These are phyloP conservation scores for Sarocladium oryzae DNA, from an alignment of 2,329 filamentous ascomycete species.

Conservation along the genomic window DNA sequence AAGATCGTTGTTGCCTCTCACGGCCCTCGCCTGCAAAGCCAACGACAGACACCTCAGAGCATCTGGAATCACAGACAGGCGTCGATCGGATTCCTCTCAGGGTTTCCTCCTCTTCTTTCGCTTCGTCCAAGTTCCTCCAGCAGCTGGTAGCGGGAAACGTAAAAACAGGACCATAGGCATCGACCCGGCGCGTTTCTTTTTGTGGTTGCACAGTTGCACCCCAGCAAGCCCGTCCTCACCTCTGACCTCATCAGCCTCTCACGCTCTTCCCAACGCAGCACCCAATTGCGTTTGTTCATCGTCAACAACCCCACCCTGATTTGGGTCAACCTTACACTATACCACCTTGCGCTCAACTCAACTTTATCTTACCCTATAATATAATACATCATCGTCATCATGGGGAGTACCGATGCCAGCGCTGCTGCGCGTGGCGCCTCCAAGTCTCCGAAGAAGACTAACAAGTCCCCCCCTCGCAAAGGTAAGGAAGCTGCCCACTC, in stretches of 20 bases:
- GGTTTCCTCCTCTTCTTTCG: not conserved
- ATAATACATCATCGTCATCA: slow-evolving; percentile 43
- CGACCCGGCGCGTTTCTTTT: slow-evolving; percentile 1
- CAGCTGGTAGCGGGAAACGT: not conserved
- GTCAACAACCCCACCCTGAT: slow-evolving; percentile 17
- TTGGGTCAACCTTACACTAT: slow-evolving; percentile 20
- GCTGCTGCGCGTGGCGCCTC: slow-evolving; percentile 34
- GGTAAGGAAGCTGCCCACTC: slow-evolving; percentile 29
- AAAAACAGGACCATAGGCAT: not conserved
- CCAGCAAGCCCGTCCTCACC: not conserved
- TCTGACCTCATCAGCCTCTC: slow-evolving; percentile 14
- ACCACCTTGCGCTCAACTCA: slow-evolving; percentile 9
- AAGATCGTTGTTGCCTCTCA: not conserved
- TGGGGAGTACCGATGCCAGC: slow-evolving; percentile 38
- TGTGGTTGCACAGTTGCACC: slow-evolving; percentile 7
- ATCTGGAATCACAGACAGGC: not conserved
- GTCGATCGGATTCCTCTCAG: slow-evolving; percentile 3
- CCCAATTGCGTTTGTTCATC: slow-evolving; percentile 9
- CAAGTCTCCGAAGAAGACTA: slow-evolving; percentile 42
- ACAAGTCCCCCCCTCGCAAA: slow-evolving; percentile 34
- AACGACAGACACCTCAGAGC: not conserved
- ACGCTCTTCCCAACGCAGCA: slow-evolving; percentile 10
- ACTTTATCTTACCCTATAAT: slow-evolving; percentile 23
- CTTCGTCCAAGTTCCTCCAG: not conserved
- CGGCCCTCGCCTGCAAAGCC: not conserved